Base-by-base conservation (phyloP, 1,284 basidiomycete species). In the Ceratobasidium sp. region DNA sequence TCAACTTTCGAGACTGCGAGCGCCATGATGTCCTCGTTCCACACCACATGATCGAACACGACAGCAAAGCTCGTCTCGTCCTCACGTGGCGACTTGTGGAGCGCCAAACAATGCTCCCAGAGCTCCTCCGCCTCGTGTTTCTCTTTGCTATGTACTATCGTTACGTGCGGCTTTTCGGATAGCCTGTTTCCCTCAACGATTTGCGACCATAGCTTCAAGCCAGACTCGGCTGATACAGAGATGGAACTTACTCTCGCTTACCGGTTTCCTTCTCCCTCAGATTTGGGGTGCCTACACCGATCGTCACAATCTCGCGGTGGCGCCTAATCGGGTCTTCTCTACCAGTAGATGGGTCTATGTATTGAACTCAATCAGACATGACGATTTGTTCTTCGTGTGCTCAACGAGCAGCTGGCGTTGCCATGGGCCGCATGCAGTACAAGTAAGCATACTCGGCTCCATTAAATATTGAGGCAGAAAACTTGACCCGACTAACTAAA, bases 1-100 rank as follows among this genome's bases (percentile, higher is more conserved):
- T 79, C 79, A 2, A 95, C 74, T 67, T 88, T 84, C 7, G 87
- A 86, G 16, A 95, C 86, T 0, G 87, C 86, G 11, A 91, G 78
- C 1, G 92, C 90, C 93, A 98, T 95, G 8, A 95, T 88, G 30
- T 91, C 83, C 32, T 86, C 86, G 78, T 96, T 88, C 89, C 92
- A 96, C 1, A 95, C 82, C 14, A 98, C 79, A 71, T 87, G 82
- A 1, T 86, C 85, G 7, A 98, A 82, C 38, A 81, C 82, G 77
- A 92, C 89, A 14, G 83, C 82, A 80, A 93, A 92, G 73, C 87
- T 76, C 0, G 90, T 88, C 2, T 86, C 83, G 0, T 75, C 72
- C 0, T 80, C 74, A 44, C 85, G 77, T 2, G 35, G 43, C 2
- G 44, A 21, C 30, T 78, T 79, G 30, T 86, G 82, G 11, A 95